Percentiles rank a stretch among this genome's conserved stretches.
These are phyloP conservation scores for Fragilaria crotonensis DNA, from an alignment of 108 stramenopile genomes.

Conservation along the genomic window DNA sequence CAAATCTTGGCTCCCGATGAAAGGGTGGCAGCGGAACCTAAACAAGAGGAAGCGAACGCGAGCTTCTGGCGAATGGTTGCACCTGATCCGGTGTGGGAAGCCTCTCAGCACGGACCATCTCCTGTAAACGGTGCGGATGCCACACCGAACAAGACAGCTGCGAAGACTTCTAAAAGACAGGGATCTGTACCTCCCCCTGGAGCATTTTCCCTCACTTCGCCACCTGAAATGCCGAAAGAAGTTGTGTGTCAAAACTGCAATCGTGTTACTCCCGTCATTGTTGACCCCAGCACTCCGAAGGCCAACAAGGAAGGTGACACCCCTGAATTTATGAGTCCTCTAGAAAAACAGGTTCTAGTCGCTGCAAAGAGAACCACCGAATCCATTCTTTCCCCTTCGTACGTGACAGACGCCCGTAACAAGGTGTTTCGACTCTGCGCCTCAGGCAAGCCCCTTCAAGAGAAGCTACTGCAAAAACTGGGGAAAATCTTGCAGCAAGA, in stretches of 20 bases:
- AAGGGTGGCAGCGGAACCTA: conserved; percentile 2
- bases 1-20: conserved; percentile 44
- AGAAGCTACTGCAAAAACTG: conserved; percentile 31
- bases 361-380: conserved; percentile 23
- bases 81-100: conserved; percentile 36
- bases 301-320: conserved; percentile 4
- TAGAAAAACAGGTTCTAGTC: conserved; percentile 15
- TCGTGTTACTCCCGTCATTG: conserved; percentile 6
- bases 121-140: not conserved
- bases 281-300: not conserved
- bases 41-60: conserved; percentile 3
- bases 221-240: not conserved
- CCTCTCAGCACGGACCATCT: not conserved
- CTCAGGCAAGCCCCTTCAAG: conserved; percentile 16
- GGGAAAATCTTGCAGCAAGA: conserved; percentile 26
- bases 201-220: not conserved
- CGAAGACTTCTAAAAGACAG: not conserved
- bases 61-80: conserved; percentile 35
- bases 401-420: conserved; percentile 11
- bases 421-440: conserved; percentile 35
- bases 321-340: not conserved
- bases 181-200: not conserved
- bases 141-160: conserved; percentile 4
- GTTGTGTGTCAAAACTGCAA: conserved; percentile 17
- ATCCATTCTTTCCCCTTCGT: conserved; percentile 13